Base-by-base conservation (phyloP, 805 yeast species). In the Starmerella ratchasimensis region DNA sequence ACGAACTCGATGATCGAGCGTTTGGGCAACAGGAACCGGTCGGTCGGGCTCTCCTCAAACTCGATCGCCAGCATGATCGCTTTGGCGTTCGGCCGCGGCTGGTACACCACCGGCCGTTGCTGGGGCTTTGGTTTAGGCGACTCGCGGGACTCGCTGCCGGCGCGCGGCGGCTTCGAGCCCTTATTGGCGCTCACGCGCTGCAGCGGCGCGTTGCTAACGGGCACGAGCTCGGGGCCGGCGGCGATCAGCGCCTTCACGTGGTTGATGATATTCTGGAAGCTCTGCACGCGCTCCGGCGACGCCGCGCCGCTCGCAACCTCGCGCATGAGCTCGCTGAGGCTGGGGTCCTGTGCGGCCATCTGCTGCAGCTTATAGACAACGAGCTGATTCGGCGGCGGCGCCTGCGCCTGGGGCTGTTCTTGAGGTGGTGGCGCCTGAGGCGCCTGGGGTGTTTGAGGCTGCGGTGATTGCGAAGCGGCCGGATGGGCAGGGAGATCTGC, bases 261-360 rank as follows among this genome's bases (percentile, higher is more conserved):
- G 42, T 72, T 75, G 39, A 88, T 83, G 49, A 80, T 80, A 16
- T 69, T 74, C 56, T 86, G 94, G 55, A 88, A 88, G 32, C 72
- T 74, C 18, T 71, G 62, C 14, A 88, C 78, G 55, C 83, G 88
- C 5, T 68, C 74, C 4, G 72, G 69, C 1, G 74, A 56, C 0
- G 95, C 94, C 18, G 64, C 67, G 4, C 94, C 94, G 39, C 77
- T 69, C 0, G 97, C 96, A 2, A 88, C 95, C 4, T 68, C 69
- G 44, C 76, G 74, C 95, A 88, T 84, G 36, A 88, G 60, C 1
- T 68, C 59, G 45, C 74, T 78, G 34, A 88, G 58, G 4, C 74
- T 67, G 0, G 72, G 66, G 51, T 84, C 93, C 4, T 67, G 64
- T 28, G 78, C 68, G 0, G 96, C 96, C 58, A 88, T 74, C 1